Percentiles rank a stretch among this genome's conserved stretches.
phyloP scores from a whole-genome alignment of 345 rosid genomes.

The Psidium friedrichsthalianum region DNA sequence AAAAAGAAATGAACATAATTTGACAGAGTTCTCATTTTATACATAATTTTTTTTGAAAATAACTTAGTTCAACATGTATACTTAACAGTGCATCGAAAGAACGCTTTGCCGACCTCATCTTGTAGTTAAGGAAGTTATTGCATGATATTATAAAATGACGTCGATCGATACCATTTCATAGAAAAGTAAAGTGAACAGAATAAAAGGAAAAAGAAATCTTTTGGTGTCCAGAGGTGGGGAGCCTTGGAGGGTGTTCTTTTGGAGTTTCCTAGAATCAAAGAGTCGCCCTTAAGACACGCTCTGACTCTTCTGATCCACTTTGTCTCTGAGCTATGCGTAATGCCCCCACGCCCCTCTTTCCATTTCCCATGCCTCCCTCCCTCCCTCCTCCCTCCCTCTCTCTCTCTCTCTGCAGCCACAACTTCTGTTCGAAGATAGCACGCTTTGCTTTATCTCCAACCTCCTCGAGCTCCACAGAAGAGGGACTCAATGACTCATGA shows the following conservation, averaged over 20 bases:
- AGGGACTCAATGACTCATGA: not conserved
- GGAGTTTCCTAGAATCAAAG: conserved; percentile 15
- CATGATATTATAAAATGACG: not conserved
- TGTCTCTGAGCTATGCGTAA: conserved; percentile 7
- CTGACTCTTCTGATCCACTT: conserved; percentile 24
- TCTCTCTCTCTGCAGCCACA: not conserved
- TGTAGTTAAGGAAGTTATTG: not conserved
- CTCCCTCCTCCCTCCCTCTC: not conserved
- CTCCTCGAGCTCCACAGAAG: not conserved
- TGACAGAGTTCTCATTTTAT: not conserved
- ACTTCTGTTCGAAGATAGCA: not conserved
- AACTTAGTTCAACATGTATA: not conserved
- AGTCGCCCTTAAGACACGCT: conserved; percentile 47
- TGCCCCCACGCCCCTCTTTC: conserved; percentile 12
- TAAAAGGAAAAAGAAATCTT: not conserved
- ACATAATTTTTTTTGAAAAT: not conserved
- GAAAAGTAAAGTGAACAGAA: not conserved
- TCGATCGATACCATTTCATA: not conserved
- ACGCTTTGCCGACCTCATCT: not conserved
- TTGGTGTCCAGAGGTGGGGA: not conserved
- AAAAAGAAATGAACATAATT: not conserved
- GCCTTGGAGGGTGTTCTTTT: not conserved
- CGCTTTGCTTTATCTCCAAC: not conserved
- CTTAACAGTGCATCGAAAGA: not conserved
- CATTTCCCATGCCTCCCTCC: conserved; percentile 28